A percentile compares a stretch with the other conserved stretches of the same genome.
Conservation (phyloP, 148 eudicot genomes). For the Vaccinium vitisidaea region DNA sequence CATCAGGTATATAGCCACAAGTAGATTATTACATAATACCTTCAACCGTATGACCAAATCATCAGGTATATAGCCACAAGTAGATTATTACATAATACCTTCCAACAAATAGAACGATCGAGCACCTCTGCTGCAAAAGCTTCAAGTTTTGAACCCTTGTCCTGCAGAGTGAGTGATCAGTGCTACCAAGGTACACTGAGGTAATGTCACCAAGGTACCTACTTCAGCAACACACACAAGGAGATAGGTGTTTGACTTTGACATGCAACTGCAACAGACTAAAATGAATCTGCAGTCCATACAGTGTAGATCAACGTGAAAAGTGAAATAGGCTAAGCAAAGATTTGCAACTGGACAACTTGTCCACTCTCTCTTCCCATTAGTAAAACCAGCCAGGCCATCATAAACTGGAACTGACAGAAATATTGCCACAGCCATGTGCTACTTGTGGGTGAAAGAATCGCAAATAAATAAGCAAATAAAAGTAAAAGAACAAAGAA, state of each 20-base stretch:
- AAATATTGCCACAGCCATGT: neutral
- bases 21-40: slow-evolving; percentile 29
- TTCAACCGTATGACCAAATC: neutral
- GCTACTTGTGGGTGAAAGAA: neutral
- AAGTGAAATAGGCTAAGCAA: neutral
- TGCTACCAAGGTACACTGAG: neutral
- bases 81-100: slow-evolving; percentile 39
- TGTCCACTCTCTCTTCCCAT: neutral
- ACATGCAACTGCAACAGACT: neutral
- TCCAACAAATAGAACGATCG: slow-evolving; percentile 67
- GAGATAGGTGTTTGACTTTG: neutral
- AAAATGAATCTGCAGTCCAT: neutral
- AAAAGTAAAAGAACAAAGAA: neutral
- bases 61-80: neutral
- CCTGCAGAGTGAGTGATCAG: slow-evolving; percentile 34
- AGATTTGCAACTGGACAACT: neutral
- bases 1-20: neutral
- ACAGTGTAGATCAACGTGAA: neutral
- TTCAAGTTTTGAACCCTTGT: slow-evolving; percentile 64
- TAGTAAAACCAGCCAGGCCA: neutral
- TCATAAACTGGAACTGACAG: slow-evolving; percentile 1
- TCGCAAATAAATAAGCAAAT: neutral
- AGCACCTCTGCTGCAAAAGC: slow-evolving; percentile 46
- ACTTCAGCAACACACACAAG: neutral
- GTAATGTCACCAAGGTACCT: neutral